Evolutionary conservation across 371 early-diverging fungal species (phyloP), one percentile per base, ranked within the genome.

Genomic region (Fennellomyces sp.): DNA sequence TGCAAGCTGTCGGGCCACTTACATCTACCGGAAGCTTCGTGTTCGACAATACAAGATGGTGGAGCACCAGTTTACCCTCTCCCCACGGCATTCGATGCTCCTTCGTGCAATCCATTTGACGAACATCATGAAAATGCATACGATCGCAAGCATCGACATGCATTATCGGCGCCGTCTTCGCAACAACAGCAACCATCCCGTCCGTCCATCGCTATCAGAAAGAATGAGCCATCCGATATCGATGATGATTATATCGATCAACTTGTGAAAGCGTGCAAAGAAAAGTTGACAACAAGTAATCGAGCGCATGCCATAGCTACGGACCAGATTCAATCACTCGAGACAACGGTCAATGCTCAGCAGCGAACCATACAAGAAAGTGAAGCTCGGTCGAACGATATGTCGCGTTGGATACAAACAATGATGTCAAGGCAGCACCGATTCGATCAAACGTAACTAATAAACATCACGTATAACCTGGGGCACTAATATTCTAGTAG

Each of bases 401-500:
- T 45, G 21, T 23, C 45, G 21, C 19, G 12, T 23, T 45, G 45
- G 45, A 21, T 45, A 45, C 23, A 45, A 45, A 45, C 21, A 2
- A 45, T 52, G 31, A 17, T 52, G 30, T 52, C 52, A 21, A 52
- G 52, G 11, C 31, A 52, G 21, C 30, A n/a, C 26, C 52, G 19
- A n/a, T 33, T 52, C 15, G 52, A 52, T 35, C 26, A 26, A 6
- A 52, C 19, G 52, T 52, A 23, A 48, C 8, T 11, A 11, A 17
- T 17, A 42, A 42, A 7, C 17, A 21, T 11, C 17, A 21, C n/a
- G 23, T 15, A n/a, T 11, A 17, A 5, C n/a, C 5, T 42, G 33
- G 33, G 33, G 33, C n/a, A n/a, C n/a, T n/a, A n/a, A n/a, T n/a
- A n/a, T n/a, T n/a, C n/a, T n/a, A n/a, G n/a, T 2, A 52, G 52